Evolutionary conservation across 257 asterid genomes (phyloP).

Genomic region (Phtheirospermum japonicum): DNA sequence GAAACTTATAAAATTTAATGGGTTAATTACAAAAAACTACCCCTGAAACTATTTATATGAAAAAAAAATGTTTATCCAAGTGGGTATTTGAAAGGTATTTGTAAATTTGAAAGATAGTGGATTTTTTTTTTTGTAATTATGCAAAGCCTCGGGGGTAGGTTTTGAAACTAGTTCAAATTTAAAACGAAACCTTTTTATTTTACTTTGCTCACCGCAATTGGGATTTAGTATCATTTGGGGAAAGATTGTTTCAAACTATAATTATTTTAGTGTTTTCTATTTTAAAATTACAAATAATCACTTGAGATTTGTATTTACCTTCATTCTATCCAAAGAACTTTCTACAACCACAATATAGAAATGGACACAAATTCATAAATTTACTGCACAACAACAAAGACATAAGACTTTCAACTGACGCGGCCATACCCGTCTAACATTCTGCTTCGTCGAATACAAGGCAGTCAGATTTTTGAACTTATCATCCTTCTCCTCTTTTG

Average conservation of each 20-base stretch:
- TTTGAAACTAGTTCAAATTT: neutral
- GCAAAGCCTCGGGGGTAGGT: neutral
- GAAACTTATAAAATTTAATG: neutral
- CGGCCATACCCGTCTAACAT: constrained; percentile 43
- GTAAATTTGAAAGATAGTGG: neutral
- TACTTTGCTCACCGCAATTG: no score
- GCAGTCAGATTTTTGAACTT: constrained; percentile 25
- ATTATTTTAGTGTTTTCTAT: no score
- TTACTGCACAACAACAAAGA: neutral
- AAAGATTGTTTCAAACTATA: neutral
- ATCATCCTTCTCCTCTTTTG: constrained; percentile 41
- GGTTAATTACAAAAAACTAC: no score
- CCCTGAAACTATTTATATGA: no score
- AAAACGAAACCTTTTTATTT: no score
- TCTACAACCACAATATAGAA: no score
- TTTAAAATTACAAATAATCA: no score
- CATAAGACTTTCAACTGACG: no score
- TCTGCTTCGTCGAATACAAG: constrained; percentile 46
- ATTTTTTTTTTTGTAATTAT: neutral
- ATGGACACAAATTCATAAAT: neutral
- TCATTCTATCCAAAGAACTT: no score
- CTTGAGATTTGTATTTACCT: no score
- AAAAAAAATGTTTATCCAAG: no score
- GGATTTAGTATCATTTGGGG: no score
- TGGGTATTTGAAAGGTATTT: neutral